Conservation (phyloP, 2,329 filamentous ascomycete genomes). For the Ophiostoma australiae region DNA sequence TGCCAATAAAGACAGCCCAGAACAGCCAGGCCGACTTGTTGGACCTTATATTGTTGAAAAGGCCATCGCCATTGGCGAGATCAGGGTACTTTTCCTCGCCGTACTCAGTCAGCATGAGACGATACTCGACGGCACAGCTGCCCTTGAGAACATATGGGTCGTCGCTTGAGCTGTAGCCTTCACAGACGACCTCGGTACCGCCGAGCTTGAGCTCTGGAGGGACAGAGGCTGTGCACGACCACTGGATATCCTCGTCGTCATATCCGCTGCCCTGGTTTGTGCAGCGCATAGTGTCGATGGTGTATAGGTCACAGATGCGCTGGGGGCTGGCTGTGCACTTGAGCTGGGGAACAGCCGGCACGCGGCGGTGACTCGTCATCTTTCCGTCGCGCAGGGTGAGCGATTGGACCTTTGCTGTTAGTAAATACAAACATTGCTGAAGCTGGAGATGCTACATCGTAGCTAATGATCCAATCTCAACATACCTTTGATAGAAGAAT, state of each 20-base stretch:
- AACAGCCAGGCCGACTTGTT: conserved; percentile 43
- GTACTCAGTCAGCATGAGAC: conserved; percentile 67
- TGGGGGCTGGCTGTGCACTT: conserved; percentile 63
- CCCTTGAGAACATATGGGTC: conserved; percentile 87
- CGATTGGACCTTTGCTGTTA: conserved; percentile 55
- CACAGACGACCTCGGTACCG: conserved; percentile 83
- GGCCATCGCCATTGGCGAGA: conserved; percentile 36
- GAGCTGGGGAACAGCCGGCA: conserved; percentile 71
- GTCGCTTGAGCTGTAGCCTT: conserved; percentile 72
- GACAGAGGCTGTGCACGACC: conserved; percentile 70
- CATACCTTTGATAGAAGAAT: conserved; percentile 59
- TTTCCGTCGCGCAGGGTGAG: conserved; percentile 67
- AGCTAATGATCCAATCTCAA: conserved; percentile 32
- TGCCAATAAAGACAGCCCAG: conserved; percentile 54
- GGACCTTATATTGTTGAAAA: neutral
- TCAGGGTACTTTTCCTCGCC: conserved; percentile 68
- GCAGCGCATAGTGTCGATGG: conserved; percentile 81
- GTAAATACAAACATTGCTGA: neutral
- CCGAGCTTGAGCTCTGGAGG: conserved; percentile 66
- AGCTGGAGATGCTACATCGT: no score
- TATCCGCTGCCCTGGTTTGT: conserved; percentile 80
- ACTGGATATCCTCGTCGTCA: conserved; percentile 74
- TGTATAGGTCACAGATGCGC: conserved; percentile 62
- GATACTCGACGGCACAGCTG: conserved; percentile 89
- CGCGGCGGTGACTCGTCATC: conserved; percentile 69